Conservation (phyloP, 2,329 filamentous ascomycete genomes). For the Colletotrichum sp. region DNA sequence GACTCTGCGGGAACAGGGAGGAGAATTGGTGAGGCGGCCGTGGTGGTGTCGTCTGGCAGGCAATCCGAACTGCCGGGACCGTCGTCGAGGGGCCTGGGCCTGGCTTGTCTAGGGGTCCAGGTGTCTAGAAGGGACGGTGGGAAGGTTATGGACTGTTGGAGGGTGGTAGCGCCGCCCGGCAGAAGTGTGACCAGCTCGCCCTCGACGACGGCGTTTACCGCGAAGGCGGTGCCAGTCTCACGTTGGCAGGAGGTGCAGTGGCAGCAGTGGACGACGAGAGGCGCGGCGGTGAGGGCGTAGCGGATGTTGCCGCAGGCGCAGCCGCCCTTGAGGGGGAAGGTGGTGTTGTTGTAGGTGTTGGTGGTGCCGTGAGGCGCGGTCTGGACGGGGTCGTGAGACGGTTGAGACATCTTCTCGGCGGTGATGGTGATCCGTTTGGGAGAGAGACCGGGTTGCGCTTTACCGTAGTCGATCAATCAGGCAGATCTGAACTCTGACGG, state of each 20-base stretch:
- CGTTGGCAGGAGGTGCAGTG: slow-evolving; percentile 52
- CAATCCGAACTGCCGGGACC: background rate
- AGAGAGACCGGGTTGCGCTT: slow-evolving; percentile 3
- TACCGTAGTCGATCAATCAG: background rate
- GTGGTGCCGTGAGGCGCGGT: background rate
- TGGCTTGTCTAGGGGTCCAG: slow-evolving; percentile 1
- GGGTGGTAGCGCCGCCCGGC: slow-evolving; percentile 25
- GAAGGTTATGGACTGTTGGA: background rate
- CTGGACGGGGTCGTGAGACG: slow-evolving; percentile 9
- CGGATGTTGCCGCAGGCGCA: slow-evolving; percentile 75
- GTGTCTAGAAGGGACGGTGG: background rate
- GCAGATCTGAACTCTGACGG: background rate
- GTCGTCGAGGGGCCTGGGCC: background rate
- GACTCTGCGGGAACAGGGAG: slow-evolving; percentile 42
- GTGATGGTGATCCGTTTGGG: background rate
- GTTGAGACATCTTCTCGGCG: slow-evolving; percentile 8
- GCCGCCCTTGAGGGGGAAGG: slow-evolving; percentile 44
- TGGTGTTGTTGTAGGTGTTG: background rate
- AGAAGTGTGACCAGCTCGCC: slow-evolving; percentile 36
- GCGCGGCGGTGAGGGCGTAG: slow-evolving; percentile 66
- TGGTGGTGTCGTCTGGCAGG: background rate
- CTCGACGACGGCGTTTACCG: slow-evolving; percentile 49
- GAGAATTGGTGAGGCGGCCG: slow-evolving; percentile 20
- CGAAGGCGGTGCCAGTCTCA: slow-evolving; percentile 44
- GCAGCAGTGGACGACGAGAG: slow-evolving; percentile 50